Base-by-base conservation (phyloP, 1,284 basidiomycete genomes). In the Leccinum griseonigrum region DNA sequence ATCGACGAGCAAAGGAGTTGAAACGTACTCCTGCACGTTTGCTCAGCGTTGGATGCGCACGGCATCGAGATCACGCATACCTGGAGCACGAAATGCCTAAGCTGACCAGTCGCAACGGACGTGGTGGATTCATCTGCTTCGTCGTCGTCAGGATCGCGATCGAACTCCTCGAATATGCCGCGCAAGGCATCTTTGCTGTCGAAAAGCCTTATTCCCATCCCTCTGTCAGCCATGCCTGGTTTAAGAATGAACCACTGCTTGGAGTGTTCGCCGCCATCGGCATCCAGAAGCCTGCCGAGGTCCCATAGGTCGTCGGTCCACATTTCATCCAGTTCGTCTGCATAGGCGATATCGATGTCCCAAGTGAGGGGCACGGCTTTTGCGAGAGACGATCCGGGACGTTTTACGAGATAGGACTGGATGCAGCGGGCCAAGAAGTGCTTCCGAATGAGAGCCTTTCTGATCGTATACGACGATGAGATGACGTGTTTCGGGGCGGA, bases 71-170 rank as follows among this genome's bases (percentile, higher is more conserved):
- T 54, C 4, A 38, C 18, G 26, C 53, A 54, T 71, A 94, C 95
- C 84, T 99, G 97, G 57, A 98, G 90, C 18, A 99, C 95, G 76
- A 98, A 99, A 77, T 98, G 94, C 36, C 97, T 85, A 46, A 99
- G 81, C 66, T 98, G 97, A 18, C 94, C 95, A 14, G 86, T 90
- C 55, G 87, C 78, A 10, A 97, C 84, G n/a, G 83, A 79, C 2
- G 90, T 92, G 31, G 69, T 75, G 9, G 65, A 67, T 18, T 69
- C 73, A 14, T 74, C 72, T 11, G 65, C 73, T 53, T 70, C 77
- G 0, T 70, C 73, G 1, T 74, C 73, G 13, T 79, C 79, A 1
- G 80, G 77, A 7, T 82, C 78, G 14, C 84, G 82, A 65, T 97
- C 95, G 68, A 98, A 98, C 58, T 86, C 86, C 65, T 91, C 83